Evolutionary conservation across 345 rosid genomes (phyloP).

Genomic region (Ceriops decandra): DNA sequence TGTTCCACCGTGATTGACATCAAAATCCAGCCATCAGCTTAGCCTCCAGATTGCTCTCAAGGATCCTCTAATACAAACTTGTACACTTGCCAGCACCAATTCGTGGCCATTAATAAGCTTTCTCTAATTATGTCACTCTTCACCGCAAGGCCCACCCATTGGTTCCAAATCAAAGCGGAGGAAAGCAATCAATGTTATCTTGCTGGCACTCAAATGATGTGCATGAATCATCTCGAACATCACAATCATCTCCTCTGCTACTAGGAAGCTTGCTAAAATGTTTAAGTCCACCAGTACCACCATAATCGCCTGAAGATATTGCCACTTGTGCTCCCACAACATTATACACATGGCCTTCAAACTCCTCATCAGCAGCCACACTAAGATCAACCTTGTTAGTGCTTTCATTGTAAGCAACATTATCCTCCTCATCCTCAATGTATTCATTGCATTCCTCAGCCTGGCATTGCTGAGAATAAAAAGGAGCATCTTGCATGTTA

Average conservation of each 20-base stretch:
- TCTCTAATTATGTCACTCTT: constrained; percentile 11
- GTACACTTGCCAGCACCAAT: neutral
- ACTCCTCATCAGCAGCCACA: constrained; percentile 28
- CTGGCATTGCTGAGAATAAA: constrained; percentile 13
- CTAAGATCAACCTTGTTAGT: constrained; percentile 4
- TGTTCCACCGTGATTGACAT: neutral
- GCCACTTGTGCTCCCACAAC: constrained; percentile 11
- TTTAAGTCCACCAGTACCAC: constrained; percentile 7
- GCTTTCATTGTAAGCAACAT: constrained; percentile 18
- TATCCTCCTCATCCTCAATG: constrained; percentile 23
- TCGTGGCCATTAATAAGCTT: neutral
- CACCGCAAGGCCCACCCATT: constrained; percentile 15
- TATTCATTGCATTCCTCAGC: constrained; percentile 25
- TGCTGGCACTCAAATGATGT: constrained; percentile 30
- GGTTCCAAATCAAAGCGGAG: constrained; percentile 11
- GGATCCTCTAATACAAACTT: neutral
- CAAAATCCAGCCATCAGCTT: constrained; percentile 1
- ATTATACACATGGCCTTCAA: constrained; percentile 35
- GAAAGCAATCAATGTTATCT: constrained; percentile 15
- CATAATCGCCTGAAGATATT: constrained; percentile 8
- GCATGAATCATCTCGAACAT: constrained; percentile 36
- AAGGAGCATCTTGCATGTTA: constrained; percentile 13
- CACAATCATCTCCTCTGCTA: constrained; percentile 16
- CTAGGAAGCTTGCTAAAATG: constrained; percentile 9
- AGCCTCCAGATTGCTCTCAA: neutral